These are phyloP conservation scores for Linanthus parryae DNA, from an alignment of 148 eudicot species.

Conservation along the genomic window DNA sequence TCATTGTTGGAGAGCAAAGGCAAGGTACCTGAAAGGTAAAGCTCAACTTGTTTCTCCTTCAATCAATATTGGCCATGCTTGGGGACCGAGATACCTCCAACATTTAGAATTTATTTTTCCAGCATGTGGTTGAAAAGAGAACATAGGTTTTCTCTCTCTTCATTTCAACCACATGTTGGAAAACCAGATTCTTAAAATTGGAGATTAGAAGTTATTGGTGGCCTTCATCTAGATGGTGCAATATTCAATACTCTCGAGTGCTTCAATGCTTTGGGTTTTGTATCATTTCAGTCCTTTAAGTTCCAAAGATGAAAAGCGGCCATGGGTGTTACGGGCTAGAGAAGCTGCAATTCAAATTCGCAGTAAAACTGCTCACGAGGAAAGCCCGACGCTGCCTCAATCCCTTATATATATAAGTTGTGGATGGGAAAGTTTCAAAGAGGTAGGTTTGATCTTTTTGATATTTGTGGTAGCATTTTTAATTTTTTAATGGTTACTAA, in stretches of 20 bases:
- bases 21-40: slow-evolving; percentile 41
- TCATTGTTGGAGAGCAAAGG: slow-evolving; percentile 42
- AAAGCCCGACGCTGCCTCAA: slow-evolving; percentile 58
- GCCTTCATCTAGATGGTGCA: no score
- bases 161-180: no score
- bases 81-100: no score
- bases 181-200: no score
- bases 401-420: slow-evolving; percentile 91
- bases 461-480: background rate
- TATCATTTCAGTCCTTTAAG: slow-evolving; percentile 42
- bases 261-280: no score
- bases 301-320: slow-evolving; percentile 75
- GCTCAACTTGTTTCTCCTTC: background rate
- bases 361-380: slow-evolving; percentile 44
- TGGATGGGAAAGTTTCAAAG: slow-evolving; percentile 95
- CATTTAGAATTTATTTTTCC: no score
- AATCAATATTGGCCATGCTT: no score
- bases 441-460: slow-evolving; percentile 34
- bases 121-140: no score
- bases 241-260: no score
- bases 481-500: no score
- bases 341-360: slow-evolving; percentile 59
- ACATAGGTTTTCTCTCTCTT: no score
- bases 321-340: slow-evolving; percentile 90
- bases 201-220: no score